A percentile compares a stretch with the other conserved stretches of the same genome.
Evolutionary conservation across 805 yeast genomes (phyloP).

Genomic region (Suhomyces xylopsoci): DNA sequence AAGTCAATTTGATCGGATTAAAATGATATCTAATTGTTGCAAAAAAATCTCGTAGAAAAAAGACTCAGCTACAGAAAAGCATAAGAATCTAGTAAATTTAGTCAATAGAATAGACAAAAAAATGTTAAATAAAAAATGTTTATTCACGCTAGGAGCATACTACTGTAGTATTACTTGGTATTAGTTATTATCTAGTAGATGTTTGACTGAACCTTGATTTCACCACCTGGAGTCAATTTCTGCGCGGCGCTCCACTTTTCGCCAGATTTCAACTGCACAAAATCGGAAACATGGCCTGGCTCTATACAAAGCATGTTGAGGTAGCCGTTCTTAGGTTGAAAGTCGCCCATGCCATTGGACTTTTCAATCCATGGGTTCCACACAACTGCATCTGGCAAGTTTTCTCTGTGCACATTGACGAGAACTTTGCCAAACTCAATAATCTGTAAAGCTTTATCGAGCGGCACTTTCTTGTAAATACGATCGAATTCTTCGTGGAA

Average conservation of each 20-base stretch:
- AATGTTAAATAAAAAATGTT: no score
- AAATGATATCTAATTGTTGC: no score
- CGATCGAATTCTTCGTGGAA: slow-evolving; percentile 82
- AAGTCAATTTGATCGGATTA: no score
- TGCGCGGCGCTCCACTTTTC: slow-evolving; percentile 75
- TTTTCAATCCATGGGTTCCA: slow-evolving; percentile 97
- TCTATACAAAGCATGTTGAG: slow-evolving; percentile 90
- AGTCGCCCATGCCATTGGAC: slow-evolving; percentile 82
- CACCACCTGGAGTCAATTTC: slow-evolving; percentile 53
- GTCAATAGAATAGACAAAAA: no score
- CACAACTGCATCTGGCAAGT: slow-evolving; percentile 72
- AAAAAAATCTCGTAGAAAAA: no score
- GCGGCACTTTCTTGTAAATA: slow-evolving; percentile 64
- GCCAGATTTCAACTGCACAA: slow-evolving; percentile 64
- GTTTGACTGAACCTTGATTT: slow-evolving; percentile 56
- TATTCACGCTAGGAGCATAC: no score
- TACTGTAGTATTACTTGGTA: no score
- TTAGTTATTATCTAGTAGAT: slow-evolving; percentile 12
- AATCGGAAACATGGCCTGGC: slow-evolving; percentile 82
- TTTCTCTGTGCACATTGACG: slow-evolving; percentile 62
- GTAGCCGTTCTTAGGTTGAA: slow-evolving; percentile 81
- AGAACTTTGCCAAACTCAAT: slow-evolving; percentile 68
- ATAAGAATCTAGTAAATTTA: no score
- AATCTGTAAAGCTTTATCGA: slow-evolving; percentile 58
- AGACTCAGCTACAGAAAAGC: no score